Conservation (phyloP, 805 yeast species). For the Sungouiozyma intestinalis region DNA sequence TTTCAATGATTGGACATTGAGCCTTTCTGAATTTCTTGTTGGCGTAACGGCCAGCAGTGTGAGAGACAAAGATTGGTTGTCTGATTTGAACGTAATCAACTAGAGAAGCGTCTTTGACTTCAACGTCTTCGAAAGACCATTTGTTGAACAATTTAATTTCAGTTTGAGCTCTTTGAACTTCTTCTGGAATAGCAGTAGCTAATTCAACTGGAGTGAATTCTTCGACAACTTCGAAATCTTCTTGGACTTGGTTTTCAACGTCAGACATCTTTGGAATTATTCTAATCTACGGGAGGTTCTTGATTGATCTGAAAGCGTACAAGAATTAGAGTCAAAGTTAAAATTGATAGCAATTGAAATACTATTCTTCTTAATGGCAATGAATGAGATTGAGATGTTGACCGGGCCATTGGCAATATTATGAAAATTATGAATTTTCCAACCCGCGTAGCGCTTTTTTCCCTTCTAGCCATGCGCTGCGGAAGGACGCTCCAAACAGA, state of each 20-base stretch:
- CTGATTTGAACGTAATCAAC: constrained; percentile 97
- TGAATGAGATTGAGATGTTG: not conserved
- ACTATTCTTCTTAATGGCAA: not conserved
- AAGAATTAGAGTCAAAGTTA: not conserved
- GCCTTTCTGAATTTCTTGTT: constrained; percentile 99
- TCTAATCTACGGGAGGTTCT: not conserved
- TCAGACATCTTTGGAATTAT: constrained; percentile 58
- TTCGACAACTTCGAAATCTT: constrained; percentile 61
- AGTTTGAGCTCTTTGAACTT: constrained; percentile 88
- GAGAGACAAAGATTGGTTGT: constrained; percentile 95
- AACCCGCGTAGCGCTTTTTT: not conserved
- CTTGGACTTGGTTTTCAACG: constrained; percentile 59
- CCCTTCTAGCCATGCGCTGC: too few species aligned
- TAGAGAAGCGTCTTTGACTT: constrained; percentile 94
- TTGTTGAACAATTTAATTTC: constrained; percentile 98
- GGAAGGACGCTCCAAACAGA: too few species aligned
- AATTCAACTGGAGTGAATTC: constrained; percentile 63
- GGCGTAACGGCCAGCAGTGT: constrained; percentile 99
- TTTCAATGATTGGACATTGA: constrained; percentile 98
- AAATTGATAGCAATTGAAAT: not conserved
- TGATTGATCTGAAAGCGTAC: not conserved
- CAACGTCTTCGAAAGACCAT: constrained; percentile 97
- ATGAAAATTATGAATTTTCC: not conserved
- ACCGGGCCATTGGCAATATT: not conserved
- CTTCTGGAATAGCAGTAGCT: constrained; percentile 96